phyloP scores from a whole-genome alignment of 176 grass and related monocot genomes.

The Ampelocalamus luodianensis region DNA sequence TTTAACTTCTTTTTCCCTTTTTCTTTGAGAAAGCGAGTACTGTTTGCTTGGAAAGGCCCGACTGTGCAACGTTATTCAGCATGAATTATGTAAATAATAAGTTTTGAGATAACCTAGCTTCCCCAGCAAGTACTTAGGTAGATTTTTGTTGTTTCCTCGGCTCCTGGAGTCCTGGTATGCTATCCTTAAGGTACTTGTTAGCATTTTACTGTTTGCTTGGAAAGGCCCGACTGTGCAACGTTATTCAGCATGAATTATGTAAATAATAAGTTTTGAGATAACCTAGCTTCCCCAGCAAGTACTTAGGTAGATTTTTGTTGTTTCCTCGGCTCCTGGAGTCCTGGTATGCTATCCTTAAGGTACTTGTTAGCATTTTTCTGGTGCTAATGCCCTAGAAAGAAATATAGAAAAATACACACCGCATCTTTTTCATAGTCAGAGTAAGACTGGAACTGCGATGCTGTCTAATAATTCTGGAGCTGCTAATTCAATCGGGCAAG shows the following conservation, averaged over 20 bases:
- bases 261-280: constrained; percentile 42
- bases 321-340: background rate
- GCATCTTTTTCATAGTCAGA: background rate
- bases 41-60: background rate
- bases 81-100: constrained; percentile 29
- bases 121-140: background rate
- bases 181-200: background rate
- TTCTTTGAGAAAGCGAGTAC: constrained; percentile 18
- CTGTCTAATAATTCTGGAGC: background rate
- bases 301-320: background rate
- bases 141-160: background rate
- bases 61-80: background rate
- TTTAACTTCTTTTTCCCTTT: background rate
- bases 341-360: background rate
- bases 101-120: constrained; percentile 34
- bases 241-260: constrained; percentile 9
- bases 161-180: background rate
- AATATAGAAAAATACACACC: background rate
- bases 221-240: background rate
- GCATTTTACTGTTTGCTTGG: background rate
- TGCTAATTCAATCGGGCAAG: no score
- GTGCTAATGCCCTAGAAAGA: background rate
- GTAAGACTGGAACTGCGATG: background rate
- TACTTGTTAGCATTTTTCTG: background rate
- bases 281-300: background rate